Conservation (phyloP, 495 filamentous ascomycete genomes). For the Penicillium canescens region DNA sequence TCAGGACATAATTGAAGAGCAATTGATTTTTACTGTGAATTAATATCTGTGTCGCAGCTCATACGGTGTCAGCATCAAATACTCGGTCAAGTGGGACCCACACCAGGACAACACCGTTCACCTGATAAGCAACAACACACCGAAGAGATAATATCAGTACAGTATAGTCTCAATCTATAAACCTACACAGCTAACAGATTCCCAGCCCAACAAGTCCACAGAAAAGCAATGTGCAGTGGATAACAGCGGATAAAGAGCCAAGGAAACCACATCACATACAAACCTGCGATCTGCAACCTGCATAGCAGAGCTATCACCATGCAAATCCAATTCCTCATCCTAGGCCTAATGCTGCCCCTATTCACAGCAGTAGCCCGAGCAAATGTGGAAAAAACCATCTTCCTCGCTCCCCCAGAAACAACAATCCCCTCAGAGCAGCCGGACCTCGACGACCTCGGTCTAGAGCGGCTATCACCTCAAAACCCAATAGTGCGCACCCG, state of each 20-base stretch:
- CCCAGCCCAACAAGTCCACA: too few relatives aligned
- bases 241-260: not conserved
- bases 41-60: too few relatives aligned
- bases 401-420: constrained; percentile 64
- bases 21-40: too few relatives aligned
- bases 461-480: constrained; percentile 62
- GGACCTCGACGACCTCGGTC: constrained; percentile 61
- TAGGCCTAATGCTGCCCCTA: constrained; percentile 32
- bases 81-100: too few relatives aligned
- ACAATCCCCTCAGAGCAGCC: constrained; percentile 56
- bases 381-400: constrained; percentile 92
- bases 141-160: too few relatives aligned
- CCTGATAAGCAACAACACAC: too few relatives aligned
- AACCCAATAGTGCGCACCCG: constrained; percentile 56
- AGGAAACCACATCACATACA: not conserved
- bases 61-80: too few relatives aligned
- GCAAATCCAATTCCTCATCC: constrained; percentile 14
- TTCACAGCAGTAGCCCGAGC: constrained; percentile 39
- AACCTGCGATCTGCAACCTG: constrained; percentile 3
- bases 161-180: too few relatives aligned
- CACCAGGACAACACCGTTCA: too few relatives aligned
- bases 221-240: not conserved
- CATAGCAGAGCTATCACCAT: constrained; percentile 11
- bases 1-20: too few relatives aligned
- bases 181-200: too few relatives aligned